Conservation (phyloP, 768 basidiomycete genomes). For the Nidula microcarpa region DNA sequence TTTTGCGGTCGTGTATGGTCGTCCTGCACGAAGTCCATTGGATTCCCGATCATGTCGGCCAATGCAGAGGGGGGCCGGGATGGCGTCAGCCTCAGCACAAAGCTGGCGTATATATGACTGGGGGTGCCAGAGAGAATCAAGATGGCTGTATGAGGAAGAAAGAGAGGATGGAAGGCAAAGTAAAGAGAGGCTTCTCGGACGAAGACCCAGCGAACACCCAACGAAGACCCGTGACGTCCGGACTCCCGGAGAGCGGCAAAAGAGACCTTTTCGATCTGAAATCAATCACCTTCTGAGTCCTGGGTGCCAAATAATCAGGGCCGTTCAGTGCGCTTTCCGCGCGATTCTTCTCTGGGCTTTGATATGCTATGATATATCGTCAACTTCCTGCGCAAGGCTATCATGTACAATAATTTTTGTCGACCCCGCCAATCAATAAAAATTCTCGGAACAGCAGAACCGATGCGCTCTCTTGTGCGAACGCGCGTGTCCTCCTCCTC, state of each 20-base stretch:
- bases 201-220: background rate
- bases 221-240: conserved; percentile 18
- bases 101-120: background rate
- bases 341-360: background rate
- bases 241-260: conserved; percentile 18
- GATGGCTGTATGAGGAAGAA: conserved; percentile 4
- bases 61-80: conserved; percentile 3
- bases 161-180: conserved; percentile 16
- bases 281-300: background rate
- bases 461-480: too few relatives aligned
- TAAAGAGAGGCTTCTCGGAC: conserved; percentile 13
- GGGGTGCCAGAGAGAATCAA: conserved; percentile 2
- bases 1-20: conserved; percentile 22
- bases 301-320: background rate
- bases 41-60: conserved; percentile 18
- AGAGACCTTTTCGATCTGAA: conserved; percentile 12
- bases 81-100: background rate
- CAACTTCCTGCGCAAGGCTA: too few relatives aligned
- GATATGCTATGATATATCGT: background rate
- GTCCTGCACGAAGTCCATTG: conserved; percentile 10
- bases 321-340: background rate
- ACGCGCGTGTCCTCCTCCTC: too few relatives aligned
- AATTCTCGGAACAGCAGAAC: too few relatives aligned
- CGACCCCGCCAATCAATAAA: too few relatives aligned
- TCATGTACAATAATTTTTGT: too few relatives aligned